These are phyloP conservation scores for Neofusicoccum parvum DNA, from an alignment of 2,329 filamentous ascomycete species.

Conservation along the genomic window DNA sequence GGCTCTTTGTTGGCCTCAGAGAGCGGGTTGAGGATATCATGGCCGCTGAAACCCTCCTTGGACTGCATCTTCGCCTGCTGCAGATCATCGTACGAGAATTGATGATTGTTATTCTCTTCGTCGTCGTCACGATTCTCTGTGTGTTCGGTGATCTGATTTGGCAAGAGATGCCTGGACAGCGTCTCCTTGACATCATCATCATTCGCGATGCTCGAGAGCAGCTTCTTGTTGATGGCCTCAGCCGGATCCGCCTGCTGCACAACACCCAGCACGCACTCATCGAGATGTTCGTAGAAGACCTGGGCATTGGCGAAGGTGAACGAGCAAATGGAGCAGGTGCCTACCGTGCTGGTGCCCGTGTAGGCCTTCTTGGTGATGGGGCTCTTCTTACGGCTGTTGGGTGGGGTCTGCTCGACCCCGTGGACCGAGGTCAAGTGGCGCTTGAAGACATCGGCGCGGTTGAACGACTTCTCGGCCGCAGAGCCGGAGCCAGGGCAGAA, in stretches of 20 bases:
- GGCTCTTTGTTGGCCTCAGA: no score
- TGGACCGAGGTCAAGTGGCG: conserved; percentile 88
- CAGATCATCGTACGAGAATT: no score
- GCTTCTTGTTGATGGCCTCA: conserved; percentile 46
- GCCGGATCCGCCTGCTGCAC: conserved; percentile 51
- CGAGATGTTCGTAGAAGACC: conserved; percentile 76
- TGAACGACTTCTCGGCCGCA: conserved; percentile 90
- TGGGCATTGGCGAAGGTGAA: conserved; percentile 62
- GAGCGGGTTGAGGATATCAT: no score
- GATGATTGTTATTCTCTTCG: conserved; percentile 53
- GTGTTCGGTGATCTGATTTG: conserved; percentile 87
- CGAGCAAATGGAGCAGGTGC: conserved; percentile 86
- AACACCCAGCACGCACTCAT: conserved; percentile 63
- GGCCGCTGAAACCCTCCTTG: no score
- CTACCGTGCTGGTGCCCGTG: conserved; percentile 74
- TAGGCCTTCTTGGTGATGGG: conserved; percentile 64
- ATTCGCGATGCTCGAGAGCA: conserved; percentile 42
- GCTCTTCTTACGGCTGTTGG: conserved; percentile 82
- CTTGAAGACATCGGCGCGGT: conserved; percentile 95
- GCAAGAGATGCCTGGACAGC: conserved; percentile 41
- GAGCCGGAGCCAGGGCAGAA: conserved; percentile 91
- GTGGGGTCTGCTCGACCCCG: conserved; percentile 87
- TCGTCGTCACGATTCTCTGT: conserved; percentile 78
- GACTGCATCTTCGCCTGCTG: no score
- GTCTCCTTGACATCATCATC: conserved; percentile 44